phyloP scores from a whole-genome alignment of 1,284 basidiomycete species.

The Salmacisia buchloeana region DNA sequence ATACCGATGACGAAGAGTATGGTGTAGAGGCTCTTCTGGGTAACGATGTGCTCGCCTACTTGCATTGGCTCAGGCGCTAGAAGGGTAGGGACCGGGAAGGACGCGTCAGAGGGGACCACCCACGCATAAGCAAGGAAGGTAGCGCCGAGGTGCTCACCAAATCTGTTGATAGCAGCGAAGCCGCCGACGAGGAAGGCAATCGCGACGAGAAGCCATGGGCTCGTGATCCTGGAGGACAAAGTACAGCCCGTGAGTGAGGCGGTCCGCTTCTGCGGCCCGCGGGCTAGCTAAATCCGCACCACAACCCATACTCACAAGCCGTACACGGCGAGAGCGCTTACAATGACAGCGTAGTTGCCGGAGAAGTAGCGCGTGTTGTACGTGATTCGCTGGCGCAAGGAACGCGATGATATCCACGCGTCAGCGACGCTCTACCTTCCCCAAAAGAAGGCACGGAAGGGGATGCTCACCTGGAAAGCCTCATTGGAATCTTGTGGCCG shows the following conservation, averaged over 20 bases:
- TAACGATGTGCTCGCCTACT: constrained; percentile 69
- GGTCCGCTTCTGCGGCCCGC: neutral
- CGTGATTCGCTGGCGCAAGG: constrained; percentile 63
- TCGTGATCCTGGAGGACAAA: constrained; percentile 58
- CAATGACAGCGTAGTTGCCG: constrained; percentile 75
- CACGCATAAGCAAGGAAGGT: neutral
- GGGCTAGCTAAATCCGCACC: neutral
- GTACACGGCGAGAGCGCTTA: constrained; percentile 77
- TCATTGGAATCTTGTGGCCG: constrained; percentile 62
- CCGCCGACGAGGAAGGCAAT: constrained; percentile 85
- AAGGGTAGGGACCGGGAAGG: too few species aligned
- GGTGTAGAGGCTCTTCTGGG: constrained; percentile 67
- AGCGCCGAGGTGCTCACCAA: constrained; percentile 60
- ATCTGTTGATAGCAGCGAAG: constrained; percentile 81
- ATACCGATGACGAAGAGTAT: constrained; percentile 50
- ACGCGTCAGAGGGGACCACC: neutral
- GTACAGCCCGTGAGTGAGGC: neutral
- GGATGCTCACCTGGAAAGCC: constrained; percentile 50
- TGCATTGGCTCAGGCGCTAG: constrained; percentile 55
- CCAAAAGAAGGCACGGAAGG: constrained; percentile 27
- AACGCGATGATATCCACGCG: neutral
- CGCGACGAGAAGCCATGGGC: constrained; percentile 72
- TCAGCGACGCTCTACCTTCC: neutral
- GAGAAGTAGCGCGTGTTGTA: constrained; percentile 68
- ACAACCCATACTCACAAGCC: constrained; percentile 63